Evolutionary conservation across 305 asterid species (phyloP), one percentile per base, ranked within the genome.

Genomic region (Caryopteris hybrid): DNA sequence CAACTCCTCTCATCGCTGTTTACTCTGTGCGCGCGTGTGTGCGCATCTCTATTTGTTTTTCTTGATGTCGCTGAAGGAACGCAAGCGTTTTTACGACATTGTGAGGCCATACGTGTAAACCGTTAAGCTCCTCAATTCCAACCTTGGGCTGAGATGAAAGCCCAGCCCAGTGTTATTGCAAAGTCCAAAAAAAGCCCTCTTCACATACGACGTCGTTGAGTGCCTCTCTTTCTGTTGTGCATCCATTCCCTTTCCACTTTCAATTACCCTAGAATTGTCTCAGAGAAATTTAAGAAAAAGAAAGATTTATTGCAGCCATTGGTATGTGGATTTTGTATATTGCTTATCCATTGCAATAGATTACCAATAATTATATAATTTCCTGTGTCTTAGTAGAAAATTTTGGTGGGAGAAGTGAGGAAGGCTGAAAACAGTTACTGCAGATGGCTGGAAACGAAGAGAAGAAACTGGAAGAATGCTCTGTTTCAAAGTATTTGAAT

Each of bases 1-100:
- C 97, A 20, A 85, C 86, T 16, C 95, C 96, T 75, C 92, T 85
- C 97, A 86, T 88, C 75, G 72, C 70, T 5, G 45, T 67, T 47
- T 18, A 52, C 46, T 14, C 39, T 8, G 38, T 33, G 55, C 11
- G 7, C n/a, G 25, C 22, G 43, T 0, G 16, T 36, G 39, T 23
- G 33, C 41, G 1, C 41, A 1, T 11, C 23, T 51, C 22, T 21
- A 39, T 27, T 47, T 38, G 36, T 6, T 69, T 16, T 6, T 13
- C 34, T 45, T 65, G 31, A 1, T 27, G 36, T 43, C 27, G 50
- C 66, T 57, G 56, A n/a, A n/a, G 5, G 5, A 17, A 29, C 1
- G 9, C 5, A 3, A 47, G 59, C 34, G 22, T 2, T 60, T 70
- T 60, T n/a, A n/a, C n/a, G n/a, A n/a, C n/a, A n/a, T n/a, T n/a